Conservation (phyloP, 805 yeast species). For the Wickerhamomyces canadensis region DNA sequence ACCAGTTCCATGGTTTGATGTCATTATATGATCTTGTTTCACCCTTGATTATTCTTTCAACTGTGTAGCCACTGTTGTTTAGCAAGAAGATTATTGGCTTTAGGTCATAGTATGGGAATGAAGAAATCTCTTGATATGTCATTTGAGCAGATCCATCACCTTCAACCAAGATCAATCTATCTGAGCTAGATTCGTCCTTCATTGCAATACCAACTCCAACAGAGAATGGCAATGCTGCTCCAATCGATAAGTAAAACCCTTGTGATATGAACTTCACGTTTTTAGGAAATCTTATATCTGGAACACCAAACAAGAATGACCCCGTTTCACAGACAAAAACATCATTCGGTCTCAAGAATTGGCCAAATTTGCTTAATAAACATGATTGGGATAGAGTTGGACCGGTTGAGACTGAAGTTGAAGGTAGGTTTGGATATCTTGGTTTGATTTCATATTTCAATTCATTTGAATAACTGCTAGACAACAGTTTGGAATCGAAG, state of each 20-base stretch:
- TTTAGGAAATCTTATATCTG: slow-evolving; percentile 59
- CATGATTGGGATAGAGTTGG: slow-evolving; percentile 42
- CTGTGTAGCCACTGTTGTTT: slow-evolving; percentile 86
- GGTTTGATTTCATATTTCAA: slow-evolving; percentile 14
- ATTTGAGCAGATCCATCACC: slow-evolving; percentile 96
- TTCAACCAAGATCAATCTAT: slow-evolving; percentile 66
- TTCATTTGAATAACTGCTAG: too few relatives aligned
- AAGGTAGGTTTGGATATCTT: slow-evolving; percentile 21
- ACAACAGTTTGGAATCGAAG: slow-evolving; percentile 28
- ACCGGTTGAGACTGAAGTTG: too few relatives aligned
- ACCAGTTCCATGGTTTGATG: slow-evolving; percentile 84
- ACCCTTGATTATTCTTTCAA: slow-evolving; percentile 83
- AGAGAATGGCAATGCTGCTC: slow-evolving; percentile 82
- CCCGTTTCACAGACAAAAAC: slow-evolving; percentile 79
- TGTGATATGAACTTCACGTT: slow-evolving; percentile 54
- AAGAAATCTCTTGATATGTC: slow-evolving; percentile 82
- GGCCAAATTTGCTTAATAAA: slow-evolving; percentile 35
- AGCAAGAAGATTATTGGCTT: slow-evolving; percentile 68
- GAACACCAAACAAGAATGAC: slow-evolving; percentile 70
- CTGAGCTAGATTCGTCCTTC: slow-evolving; percentile 46
- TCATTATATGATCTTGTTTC: slow-evolving; percentile 75
- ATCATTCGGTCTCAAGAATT: slow-evolving; percentile 55
- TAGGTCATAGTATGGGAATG: slow-evolving; percentile 52
- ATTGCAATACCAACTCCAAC: slow-evolving; percentile 77
- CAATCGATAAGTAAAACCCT: slow-evolving; percentile 79